Evolutionary conservation across 164 flowering plant species (phyloP), one percentile per base, ranked within the genome.

Genomic region (Stephania cephalantha): DNA sequence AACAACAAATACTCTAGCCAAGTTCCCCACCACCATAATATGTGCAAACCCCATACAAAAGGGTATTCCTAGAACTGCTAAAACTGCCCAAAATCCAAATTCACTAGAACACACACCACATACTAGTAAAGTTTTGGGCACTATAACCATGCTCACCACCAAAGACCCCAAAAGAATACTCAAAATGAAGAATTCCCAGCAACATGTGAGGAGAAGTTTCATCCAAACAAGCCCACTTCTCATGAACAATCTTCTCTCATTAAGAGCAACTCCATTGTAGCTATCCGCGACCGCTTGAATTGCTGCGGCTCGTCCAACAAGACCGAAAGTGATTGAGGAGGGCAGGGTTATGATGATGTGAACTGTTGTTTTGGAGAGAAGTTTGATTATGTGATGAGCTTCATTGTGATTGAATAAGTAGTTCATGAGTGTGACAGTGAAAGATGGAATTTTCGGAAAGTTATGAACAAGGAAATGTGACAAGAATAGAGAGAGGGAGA

Each of bases 231-330:
- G 22, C 75, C 80, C 83, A 76, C 85, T 76, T 76, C 72, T 81
- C 76, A 78, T 52, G 13, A 79, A 10, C 52, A 79, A 75, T 68
- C 80, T 83, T 76, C 80, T 76, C 69, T 79, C 73, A 69, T 69
- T 72, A 10, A 79, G 80, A 58, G 70, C 73, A 64, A 81, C 74
- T 46, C 85, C 84, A 77, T 78, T 72, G 80, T 82, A 84, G 69
- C 71, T 79, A 72, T 83, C 81, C 64, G 84, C 76, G 35, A 85
- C 85, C 71, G 80, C 80, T 61, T 83, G 85, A 68, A 73, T 70
- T n/a, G 83, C 79, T 4, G 84, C 87, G 68, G 85, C 84, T 77
- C 82, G 79, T 48, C 85, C 87, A 4, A 82, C 78, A 31, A 83
- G 84, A 6, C 81, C 72, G 81, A 81, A 85, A 20, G 85, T 85